A percentile compares a stretch with the other conserved stretches of the same genome.
These are phyloP conservation scores for Neostapfia colusana DNA, from an alignment of 176 grass and related monocot genomes.

Conservation along the genomic window DNA sequence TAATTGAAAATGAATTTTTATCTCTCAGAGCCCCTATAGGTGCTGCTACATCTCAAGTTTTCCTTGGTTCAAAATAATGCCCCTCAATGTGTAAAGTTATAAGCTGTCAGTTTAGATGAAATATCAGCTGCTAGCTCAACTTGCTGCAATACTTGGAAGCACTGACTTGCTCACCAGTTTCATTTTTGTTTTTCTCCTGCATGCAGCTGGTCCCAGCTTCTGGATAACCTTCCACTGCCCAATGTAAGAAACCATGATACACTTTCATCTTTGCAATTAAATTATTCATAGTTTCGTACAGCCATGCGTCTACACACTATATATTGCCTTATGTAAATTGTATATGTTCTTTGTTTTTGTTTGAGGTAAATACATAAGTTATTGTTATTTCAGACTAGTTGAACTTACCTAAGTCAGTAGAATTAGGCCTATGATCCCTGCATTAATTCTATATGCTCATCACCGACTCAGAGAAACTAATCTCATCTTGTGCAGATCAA, in stretches of 20 bases:
- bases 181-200: conserved; percentile 34
- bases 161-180: not conserved
- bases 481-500: conserved; percentile 66
- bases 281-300: conserved; percentile 25
- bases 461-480: not conserved
- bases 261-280: conserved; percentile 14
- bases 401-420: conserved; percentile 35
- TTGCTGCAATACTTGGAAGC: conserved; percentile 2
- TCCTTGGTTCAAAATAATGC: conserved; percentile 25
- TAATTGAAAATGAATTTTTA: not conserved
- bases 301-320: not conserved
- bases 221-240: conserved; percentile 89
- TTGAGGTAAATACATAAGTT: conserved; percentile 18
- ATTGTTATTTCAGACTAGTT: conserved; percentile 44
- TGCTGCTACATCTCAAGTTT: not conserved
- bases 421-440: conserved; percentile 19
- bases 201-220: conserved; percentile 86
- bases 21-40: not conserved
- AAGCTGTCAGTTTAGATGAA: conserved; percentile 28
- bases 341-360: conserved; percentile 2
- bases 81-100: conserved; percentile 12
- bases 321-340: conserved; percentile 13
- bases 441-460: conserved; percentile 20
- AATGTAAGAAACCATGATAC: conserved; percentile 68
- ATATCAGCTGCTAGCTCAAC: conserved; percentile 29